Conservation (phyloP, 2,329 filamentous ascomycete genomes). For the Cladobotryum mycophilum region DNA sequence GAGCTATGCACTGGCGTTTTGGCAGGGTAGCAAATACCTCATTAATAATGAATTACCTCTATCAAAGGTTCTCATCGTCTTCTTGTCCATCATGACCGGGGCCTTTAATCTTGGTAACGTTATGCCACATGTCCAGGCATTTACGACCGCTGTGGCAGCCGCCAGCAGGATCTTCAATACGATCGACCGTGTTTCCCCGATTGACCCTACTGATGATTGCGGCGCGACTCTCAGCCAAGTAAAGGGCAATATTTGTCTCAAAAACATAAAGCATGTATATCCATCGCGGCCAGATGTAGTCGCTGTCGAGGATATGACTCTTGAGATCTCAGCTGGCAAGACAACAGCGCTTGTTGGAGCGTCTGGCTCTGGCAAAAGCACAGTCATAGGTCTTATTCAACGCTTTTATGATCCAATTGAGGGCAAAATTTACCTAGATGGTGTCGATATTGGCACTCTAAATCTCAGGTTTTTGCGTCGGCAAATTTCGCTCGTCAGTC, state of each 20-base stretch:
- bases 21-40: constrained; percentile 67
- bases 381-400: constrained; percentile 75
- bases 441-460: constrained; percentile 69
- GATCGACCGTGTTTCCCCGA: constrained; percentile 60
- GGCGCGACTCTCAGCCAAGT: constrained; percentile 68
- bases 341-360: constrained; percentile 89
- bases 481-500: constrained; percentile 86
- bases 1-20: constrained; percentile 59
- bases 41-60: constrained; percentile 55
- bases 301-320: constrained; percentile 76
- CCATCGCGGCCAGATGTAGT: constrained; percentile 73
- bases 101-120: constrained; percentile 76
- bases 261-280: constrained; percentile 85
- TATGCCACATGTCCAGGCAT: constrained; percentile 69
- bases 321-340: constrained; percentile 82
- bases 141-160: constrained; percentile 69
- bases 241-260: constrained; percentile 71
- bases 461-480: constrained; percentile 89
- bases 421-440: constrained; percentile 74
- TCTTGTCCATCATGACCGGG: constrained; percentile 77
- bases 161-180: constrained; percentile 78
- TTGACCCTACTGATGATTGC: constrained; percentile 62
- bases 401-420: constrained; percentile 88
- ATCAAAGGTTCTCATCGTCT: constrained; percentile 64
- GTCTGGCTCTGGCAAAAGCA: constrained; percentile 91